Evolutionary conservation across 805 yeast species (phyloP).

Genomic region (Teunomyces pallodes): DNA sequence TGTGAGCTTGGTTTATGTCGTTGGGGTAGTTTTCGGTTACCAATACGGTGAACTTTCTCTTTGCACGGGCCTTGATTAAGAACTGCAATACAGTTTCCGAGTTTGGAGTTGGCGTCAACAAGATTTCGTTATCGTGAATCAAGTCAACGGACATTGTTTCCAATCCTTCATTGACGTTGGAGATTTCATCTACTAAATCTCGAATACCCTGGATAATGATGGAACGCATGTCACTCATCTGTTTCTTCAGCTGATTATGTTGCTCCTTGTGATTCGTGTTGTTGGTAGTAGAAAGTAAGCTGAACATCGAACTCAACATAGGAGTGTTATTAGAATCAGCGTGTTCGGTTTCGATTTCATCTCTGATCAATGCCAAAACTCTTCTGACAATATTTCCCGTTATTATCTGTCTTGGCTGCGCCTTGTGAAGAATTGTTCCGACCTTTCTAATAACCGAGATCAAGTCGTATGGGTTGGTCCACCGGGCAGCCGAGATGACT

Average conservation of each 20-base stretch:
- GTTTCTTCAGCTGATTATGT: conserved; percentile 36
- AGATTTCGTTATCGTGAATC: conserved; percentile 86
- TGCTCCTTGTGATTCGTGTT: conserved; percentile 19
- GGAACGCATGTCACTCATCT: conserved; percentile 69
- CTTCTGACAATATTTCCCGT: conserved; percentile 91
- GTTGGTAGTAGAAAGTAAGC: conserved; percentile 58
- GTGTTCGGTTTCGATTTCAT: conserved; percentile 58
- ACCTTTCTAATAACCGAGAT: conserved; percentile 68
- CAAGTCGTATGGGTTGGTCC: conserved; percentile 76
- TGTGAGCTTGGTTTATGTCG: conserved; percentile 72
- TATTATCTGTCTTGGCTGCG: conserved; percentile 86
- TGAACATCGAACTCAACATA: conserved; percentile 82
- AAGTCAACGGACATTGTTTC: conserved; percentile 89
- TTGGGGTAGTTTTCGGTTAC: conserved; percentile 94
- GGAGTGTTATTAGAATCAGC: conserved; percentile 37
- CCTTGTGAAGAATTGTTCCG: conserved; percentile 67
- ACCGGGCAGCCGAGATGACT: conserved; percentile 83
- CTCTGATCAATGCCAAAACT: conserved; percentile 81
- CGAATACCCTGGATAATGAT: conserved; percentile 88
- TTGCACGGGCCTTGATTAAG: conserved; percentile 78
- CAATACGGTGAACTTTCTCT: conserved; percentile 87
- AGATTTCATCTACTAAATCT: conserved; percentile 87
- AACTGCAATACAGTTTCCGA: conserved; percentile 87
- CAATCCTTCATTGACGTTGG: conserved; percentile 84
- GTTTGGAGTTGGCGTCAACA: conserved; percentile 91